Base-by-base conservation (phyloP, 2,329 filamentous ascomycete species). In the Aspergillus ochraceus region DNA sequence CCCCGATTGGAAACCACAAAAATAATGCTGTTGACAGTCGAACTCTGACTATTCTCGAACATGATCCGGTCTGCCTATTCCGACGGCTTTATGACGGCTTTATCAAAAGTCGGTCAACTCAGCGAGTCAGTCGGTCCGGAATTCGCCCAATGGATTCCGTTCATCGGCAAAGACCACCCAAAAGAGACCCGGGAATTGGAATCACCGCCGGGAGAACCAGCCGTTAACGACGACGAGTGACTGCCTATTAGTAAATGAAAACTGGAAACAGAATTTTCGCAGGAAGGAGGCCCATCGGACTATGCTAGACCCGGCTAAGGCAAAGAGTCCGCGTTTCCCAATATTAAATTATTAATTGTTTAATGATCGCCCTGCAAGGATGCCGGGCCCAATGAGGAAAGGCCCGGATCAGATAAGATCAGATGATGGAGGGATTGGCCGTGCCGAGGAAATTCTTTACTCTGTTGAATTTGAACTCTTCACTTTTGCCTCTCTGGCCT, bases 321-420 rank as follows among this genome's bases (percentile, higher is more conserved):
- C 36, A 42, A 42, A 17, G 36, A 42, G 36, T 42, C 36, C 36
- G 36, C 11, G 36, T 52, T 49, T 19, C 58, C 26, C 26, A 29
- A 9, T 29, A 9, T 29, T 9, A 29, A 29, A 29, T 29, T 29
- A 29, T 9, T 29, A 29, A 29, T 29, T 8, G 2, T 29, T 29
- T 29, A 9, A 29, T 9, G 26, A 29, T 29, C 26, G 26, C 26
- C 26, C 30, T 57, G 49, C 36, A 32, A 22, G 51, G 49, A 49
- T 52, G 26, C 30, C 19, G 22, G 39, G 49, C 17, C 56, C 50
- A 47, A 54, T 55, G 52, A 22, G n/a, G 59, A 36, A 58, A 61
- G 64, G 56, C 60, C 42, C 58, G 39, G 59, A 69, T 69, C 67
- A 68, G 67, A 69, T 69, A 69, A 69, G 67, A 69, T 68, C 64